Evolutionary conservation across 805 yeast species (phyloP), one percentile per base, ranked within the genome.

Genomic region (Wickerhamiella musiphila): DNA sequence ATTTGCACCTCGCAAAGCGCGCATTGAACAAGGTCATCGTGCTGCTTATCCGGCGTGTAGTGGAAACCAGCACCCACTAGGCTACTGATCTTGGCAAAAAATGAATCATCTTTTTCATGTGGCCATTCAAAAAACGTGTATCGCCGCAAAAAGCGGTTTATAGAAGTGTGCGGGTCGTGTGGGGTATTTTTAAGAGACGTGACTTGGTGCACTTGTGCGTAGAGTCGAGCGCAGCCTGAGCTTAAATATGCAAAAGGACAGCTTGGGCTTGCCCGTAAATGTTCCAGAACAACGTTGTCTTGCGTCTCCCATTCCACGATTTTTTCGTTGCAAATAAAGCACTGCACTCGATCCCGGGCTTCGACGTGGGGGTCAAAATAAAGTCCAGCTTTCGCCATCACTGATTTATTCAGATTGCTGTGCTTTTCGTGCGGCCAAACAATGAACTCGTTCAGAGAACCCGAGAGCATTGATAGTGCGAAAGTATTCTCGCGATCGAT

Each of bases 21-120:
- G 48, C 93, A 78, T 2, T 67, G 56, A 1, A 70, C 70, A 18
- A 66, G 60, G 47, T 73, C 77, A 32, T 65, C 70, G 23, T 56
- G 58, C 11, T 51, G 49, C n/a, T 47, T 45, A 3, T 58, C 53
- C 2, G 81, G 77, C 8, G 60, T 54, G 46, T 65, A 73, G 39
- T 61, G 70, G 45, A 78, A 75, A 1, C 93, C 92, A 21, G 71
- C 68, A 19, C 60, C 63, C 2, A 70, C 69, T 54, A 78, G 49
- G 28, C 49, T 51, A 1, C 43, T 47, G 8, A 58, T 46, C 0
- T 63, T 51, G 1, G 72, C 65, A 2, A 32, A 37, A 42, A 61
- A 57, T 18, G 55, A 58, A 5, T 54, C 47, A n/a, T 52, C 44
- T n/a, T 40, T 31, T 22, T 56, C 63, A 40, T 61, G 66, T 2